These are phyloP conservation scores for Peronospora farinosa DNA, from an alignment of 352 stramenopile species.

Conservation along the genomic window DNA sequence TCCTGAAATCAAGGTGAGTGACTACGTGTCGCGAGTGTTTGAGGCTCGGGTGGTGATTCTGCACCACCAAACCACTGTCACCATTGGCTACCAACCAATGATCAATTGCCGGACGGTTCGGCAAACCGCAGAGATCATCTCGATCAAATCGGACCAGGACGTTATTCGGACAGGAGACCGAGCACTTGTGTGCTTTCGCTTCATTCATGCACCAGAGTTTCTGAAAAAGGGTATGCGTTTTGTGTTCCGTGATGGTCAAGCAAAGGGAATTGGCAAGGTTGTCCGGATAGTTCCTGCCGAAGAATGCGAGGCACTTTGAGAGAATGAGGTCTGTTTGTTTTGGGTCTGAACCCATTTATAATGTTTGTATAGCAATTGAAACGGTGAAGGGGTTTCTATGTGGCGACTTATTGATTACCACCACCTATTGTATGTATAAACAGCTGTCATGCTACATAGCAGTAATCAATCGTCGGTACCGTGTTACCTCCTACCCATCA, in stretches of 20 bases:
- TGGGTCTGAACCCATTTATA: not conserved
- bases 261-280: conserved; percentile 94
- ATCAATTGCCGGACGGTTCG: conserved; percentile 90
- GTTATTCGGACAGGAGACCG: conserved; percentile 88
- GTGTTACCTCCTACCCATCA: too few species aligned
- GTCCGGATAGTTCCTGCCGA: conserved; percentile 56
- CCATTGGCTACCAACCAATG: conserved; percentile 91
- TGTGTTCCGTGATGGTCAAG: conserved; percentile 96
- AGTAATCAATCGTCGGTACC: too few species aligned
- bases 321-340: conserved; percentile 12
- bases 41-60: conserved; percentile 91
- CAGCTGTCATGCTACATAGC: too few species aligned
- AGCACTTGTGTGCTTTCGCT: conserved; percentile 85
- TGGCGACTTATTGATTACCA: not conserved
- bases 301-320: conserved; percentile 18
- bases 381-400: not conserved
- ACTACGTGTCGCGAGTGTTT: conserved; percentile 84
- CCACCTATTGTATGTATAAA: not conserved
- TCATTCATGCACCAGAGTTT: conserved; percentile 92
- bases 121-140: conserved; percentile 87
- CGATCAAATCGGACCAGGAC: conserved; percentile 74
- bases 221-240: conserved; percentile 94
- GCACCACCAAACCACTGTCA: conserved; percentile 93
- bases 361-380: not conserved
- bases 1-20: conserved; percentile 59